Evolutionary conservation across 805 yeast species (phyloP).

Genomic region (Zygoascus bituminiphila): DNA sequence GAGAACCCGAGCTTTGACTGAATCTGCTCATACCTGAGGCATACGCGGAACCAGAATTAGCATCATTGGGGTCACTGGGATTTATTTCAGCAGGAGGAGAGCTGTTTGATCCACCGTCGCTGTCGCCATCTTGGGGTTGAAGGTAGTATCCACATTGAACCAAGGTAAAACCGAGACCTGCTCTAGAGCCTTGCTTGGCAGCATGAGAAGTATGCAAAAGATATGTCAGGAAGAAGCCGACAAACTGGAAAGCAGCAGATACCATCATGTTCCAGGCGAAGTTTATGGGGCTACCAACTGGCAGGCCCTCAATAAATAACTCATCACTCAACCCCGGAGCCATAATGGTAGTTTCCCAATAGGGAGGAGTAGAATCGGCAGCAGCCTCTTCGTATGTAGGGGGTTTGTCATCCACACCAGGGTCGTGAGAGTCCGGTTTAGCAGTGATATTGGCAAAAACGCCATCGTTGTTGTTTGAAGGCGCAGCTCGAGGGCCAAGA

Average conservation of each 20-base stretch:
- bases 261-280: slow-evolving; percentile 86
- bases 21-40: slow-evolving; percentile 14
- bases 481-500: neutral
- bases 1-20: slow-evolving; percentile 8
- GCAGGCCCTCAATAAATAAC: slow-evolving; percentile 87
- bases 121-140: slow-evolving; percentile 22
- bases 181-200: slow-evolving; percentile 88
- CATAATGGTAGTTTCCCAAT: slow-evolving; percentile 86
- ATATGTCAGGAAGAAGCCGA: slow-evolving; percentile 87
- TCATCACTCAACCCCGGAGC: slow-evolving; percentile 75
- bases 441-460: slow-evolving; percentile 90
- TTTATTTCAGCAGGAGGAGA: slow-evolving; percentile 35
- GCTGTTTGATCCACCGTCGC: slow-evolving; percentile 10
- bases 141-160: slow-evolving; percentile 58
- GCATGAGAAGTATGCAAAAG: slow-evolving; percentile 94
- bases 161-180: slow-evolving; percentile 83
- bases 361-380: slow-evolving; percentile 88
- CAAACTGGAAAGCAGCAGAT: slow-evolving; percentile 84
- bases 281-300: slow-evolving; percentile 87
- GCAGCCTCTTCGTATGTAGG: slow-evolving; percentile 96
- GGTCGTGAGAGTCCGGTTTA: slow-evolving; percentile 51
- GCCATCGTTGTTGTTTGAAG: slow-evolving; percentile 50
- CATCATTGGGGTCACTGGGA: slow-evolving; percentile 52
- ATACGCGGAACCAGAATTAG: slow-evolving; percentile 29
- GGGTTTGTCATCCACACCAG: slow-evolving; percentile 42